Percentiles rank a stretch among this genome's conserved stretches.
These are phyloP conservation scores for Pythium apleroticum DNA, from an alignment of 352 stramenopile species.

Conservation along the genomic window DNA sequence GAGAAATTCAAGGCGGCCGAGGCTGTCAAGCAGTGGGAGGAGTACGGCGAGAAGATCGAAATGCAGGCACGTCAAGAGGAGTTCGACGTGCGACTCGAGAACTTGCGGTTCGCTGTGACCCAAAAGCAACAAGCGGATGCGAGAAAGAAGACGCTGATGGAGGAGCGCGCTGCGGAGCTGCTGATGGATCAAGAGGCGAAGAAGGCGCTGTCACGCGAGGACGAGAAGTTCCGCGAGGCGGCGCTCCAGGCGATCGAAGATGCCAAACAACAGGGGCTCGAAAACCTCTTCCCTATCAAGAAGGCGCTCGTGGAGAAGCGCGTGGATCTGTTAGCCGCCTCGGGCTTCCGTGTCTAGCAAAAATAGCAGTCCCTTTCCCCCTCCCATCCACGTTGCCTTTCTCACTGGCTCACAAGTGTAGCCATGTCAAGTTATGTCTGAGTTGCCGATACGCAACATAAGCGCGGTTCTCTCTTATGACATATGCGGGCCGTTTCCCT, in stretches of 20 bases:
- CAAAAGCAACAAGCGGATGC: conserved; percentile 80
- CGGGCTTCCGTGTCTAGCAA: conserved; percentile 59
- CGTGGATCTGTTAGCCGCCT: conserved; percentile 68
- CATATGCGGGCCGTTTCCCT: background rate
- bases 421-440: background rate
- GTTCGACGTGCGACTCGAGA: conserved; percentile 54
- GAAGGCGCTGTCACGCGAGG: conserved; percentile 39
- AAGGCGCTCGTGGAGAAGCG: conserved; percentile 69
- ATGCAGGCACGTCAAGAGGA: conserved; percentile 61
- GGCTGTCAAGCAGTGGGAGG: conserved; percentile 58
- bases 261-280: conserved; percentile 53
- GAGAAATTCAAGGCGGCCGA: conserved; percentile 47
- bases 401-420: background rate
- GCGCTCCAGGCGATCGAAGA: conserved; percentile 55
- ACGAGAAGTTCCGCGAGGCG: conserved; percentile 62
- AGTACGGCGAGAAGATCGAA: conserved; percentile 65
- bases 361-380: background rate
- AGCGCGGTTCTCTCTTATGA: background rate
- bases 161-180: conserved; percentile 39
- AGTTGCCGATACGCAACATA: background rate
- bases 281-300: conserved; percentile 71
- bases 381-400: background rate
- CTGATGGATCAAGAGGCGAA: conserved; percentile 37
- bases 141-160: conserved; percentile 45
- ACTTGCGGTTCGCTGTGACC: conserved; percentile 55